phyloP scores from a whole-genome alignment of 2,329 filamentous ascomycete genomes.

The Venturia carpophila region DNA sequence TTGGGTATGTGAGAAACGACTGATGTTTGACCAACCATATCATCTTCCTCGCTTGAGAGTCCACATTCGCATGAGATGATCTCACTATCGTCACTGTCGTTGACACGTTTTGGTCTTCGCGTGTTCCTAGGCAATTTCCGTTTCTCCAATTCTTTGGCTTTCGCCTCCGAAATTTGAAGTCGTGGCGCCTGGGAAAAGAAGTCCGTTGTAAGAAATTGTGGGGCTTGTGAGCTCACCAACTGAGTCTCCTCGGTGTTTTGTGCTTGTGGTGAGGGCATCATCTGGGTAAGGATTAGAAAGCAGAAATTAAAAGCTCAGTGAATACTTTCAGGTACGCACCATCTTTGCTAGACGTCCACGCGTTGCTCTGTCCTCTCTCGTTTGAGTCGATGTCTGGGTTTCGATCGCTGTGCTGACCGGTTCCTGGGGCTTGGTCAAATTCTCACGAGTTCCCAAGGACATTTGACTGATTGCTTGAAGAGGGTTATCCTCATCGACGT shows the following conservation, averaged over 20 bases:
- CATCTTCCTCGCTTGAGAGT: conserved; percentile 31
- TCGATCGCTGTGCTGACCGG: not conserved
- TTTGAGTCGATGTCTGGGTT: conserved; percentile 12
- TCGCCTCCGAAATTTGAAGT: conserved; percentile 21
- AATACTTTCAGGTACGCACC: not conserved
- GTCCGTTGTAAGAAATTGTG: not conserved
- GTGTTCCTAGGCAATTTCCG: conserved; percentile 26
- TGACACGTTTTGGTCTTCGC: conserved; percentile 20
- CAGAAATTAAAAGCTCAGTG: not conserved
- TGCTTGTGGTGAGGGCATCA: not conserved
- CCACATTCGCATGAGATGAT: conserved; percentile 37
- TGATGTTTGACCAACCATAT: conserved; percentile 32
- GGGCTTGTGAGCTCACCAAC: not conserved
- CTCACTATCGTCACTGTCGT: not conserved
- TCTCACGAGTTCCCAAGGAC: not conserved
- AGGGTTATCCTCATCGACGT: not conserved
- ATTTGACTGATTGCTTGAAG: conserved; percentile 4
- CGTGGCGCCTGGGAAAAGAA: not conserved
- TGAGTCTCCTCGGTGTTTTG: conserved; percentile 14
- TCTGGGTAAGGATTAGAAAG: not conserved
- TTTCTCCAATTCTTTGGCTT: conserved; percentile 22
- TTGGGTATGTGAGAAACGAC: not conserved
- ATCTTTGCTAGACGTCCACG: conserved; percentile 5
- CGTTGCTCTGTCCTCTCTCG: conserved; percentile 5
- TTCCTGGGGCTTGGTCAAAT: not conserved